A percentile compares a stretch with the other conserved stretches of the same genome.
phyloP scores from a whole-genome alignment of 768 basidiomycete genomes.

The Trametes sanguinea region DNA sequence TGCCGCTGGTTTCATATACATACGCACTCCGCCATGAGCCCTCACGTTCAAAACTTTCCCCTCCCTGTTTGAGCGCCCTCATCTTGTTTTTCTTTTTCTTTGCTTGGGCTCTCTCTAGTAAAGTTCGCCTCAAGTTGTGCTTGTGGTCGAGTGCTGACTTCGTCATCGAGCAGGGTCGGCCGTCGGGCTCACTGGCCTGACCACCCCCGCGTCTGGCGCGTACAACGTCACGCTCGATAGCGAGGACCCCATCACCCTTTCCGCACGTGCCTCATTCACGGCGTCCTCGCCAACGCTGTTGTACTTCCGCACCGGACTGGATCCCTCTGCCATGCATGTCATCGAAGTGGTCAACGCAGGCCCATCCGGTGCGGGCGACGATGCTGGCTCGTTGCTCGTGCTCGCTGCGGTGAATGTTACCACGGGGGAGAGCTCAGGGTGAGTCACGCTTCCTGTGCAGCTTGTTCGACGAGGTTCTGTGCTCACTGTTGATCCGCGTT shows the following conservation, averaged over 20 bases:
- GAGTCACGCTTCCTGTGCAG: conserved; percentile 25
- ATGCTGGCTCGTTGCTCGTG: conserved; percentile 36
- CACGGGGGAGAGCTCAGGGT: conserved; percentile 40
- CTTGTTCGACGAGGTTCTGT: not conserved
- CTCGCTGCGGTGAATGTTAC: conserved; percentile 52
- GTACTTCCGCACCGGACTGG: conserved; percentile 63
- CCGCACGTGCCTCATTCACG: conserved; percentile 48
- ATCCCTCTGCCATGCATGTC: conserved; percentile 49
- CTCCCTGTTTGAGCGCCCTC: not conserved
- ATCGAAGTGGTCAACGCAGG: conserved; percentile 60
- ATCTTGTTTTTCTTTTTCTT: not conserved
- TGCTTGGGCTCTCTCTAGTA: not conserved
- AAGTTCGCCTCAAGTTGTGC: not conserved
- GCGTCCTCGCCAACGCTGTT: conserved; percentile 57
- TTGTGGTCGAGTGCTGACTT: conserved; percentile 5
- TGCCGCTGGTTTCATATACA: conserved; percentile 9
- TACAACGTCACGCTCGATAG: conserved; percentile 59
- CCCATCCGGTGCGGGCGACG: conserved; percentile 34
- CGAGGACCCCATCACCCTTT: conserved; percentile 28
- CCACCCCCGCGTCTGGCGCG: conserved; percentile 56
- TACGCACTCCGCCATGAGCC: not conserved
- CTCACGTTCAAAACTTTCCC: conserved; percentile 1
- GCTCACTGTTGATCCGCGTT: conserved; percentile 10
- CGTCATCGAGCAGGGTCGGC: conserved; percentile 51
- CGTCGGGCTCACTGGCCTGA: conserved; percentile 59